Percentiles rank a stretch among this genome's conserved stretches.
phyloP scores from a whole-genome alignment of 768 basidiomycete species.

The Rubroboletus pulcherrimus region DNA sequence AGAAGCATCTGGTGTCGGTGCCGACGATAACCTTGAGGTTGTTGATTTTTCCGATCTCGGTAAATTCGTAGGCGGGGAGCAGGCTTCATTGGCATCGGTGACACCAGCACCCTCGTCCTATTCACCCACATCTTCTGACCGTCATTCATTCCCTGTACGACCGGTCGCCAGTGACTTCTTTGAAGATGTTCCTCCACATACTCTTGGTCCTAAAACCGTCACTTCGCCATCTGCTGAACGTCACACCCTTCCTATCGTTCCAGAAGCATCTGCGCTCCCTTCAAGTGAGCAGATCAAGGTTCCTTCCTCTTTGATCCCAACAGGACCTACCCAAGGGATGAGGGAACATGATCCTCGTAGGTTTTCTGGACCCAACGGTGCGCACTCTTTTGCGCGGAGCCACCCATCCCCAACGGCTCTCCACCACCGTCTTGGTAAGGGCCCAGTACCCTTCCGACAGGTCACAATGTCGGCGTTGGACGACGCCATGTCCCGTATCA shows the following conservation, averaged over 20 bases:
- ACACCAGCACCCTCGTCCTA: conserved; percentile 18
- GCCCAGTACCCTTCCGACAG: conserved; percentile 38
- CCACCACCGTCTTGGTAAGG: conserved; percentile 23
- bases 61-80: conserved; percentile 53
- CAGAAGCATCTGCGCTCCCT: conserved; percentile 10
- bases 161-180: conserved; percentile 73
- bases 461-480: conserved; percentile 70
- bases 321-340: conserved; percentile 4
- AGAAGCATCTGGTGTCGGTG: conserved; percentile 37
- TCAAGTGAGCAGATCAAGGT: conserved; percentile 9
- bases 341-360: conserved; percentile 21
- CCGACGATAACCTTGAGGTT: conserved; percentile 68
- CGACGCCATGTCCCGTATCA: conserved; percentile 83
- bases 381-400: conserved; percentile 12
- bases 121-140: conserved; percentile 17
- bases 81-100: conserved; percentile 4
- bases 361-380: conserved; percentile 18
- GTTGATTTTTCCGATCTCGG: conserved; percentile 78
- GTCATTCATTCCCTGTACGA: conserved; percentile 35
- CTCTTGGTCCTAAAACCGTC: conserved; percentile 37
- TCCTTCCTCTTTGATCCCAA: neutral
- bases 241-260: conserved; percentile 11
- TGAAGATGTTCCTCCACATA: conserved; percentile 41
- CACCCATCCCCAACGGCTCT: conserved; percentile 14
- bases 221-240: conserved; percentile 18